Evolutionary conservation across 495 filamentous ascomycete species (phyloP).

Genomic region (Stereocaulon alpinum): DNA sequence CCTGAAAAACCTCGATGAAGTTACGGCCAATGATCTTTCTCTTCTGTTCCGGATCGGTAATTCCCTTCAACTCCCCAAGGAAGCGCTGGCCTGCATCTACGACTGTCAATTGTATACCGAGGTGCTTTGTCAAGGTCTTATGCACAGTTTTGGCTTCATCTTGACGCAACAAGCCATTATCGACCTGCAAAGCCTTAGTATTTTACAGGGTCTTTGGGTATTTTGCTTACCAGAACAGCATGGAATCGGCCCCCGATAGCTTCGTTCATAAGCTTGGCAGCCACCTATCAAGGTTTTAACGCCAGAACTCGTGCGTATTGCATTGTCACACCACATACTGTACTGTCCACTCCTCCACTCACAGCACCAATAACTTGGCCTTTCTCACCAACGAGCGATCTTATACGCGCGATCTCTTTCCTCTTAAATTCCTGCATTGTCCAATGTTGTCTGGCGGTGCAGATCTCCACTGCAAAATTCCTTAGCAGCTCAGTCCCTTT

Average conservation of each 20-base stretch:
- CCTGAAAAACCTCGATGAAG: slow-evolving; percentile 84
- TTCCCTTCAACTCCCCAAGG: slow-evolving; percentile 60
- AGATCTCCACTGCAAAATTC: slow-evolving; percentile 79
- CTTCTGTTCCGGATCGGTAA: slow-evolving; percentile 80
- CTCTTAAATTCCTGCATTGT: slow-evolving; percentile 72
- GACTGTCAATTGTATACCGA: slow-evolving; percentile 86
- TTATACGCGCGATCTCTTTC: slow-evolving; percentile 66
- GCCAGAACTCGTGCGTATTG: background rate
- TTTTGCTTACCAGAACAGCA: slow-evolving; percentile 56
- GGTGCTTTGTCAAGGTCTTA: slow-evolving; percentile 58
- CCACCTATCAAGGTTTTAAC: slow-evolving; percentile 31
- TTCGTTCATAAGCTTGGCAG: slow-evolving; percentile 66
- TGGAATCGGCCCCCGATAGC: slow-evolving; percentile 72
- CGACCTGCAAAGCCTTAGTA: slow-evolving; percentile 18
- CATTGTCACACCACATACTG: slow-evolving; percentile 34
- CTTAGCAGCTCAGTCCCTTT: slow-evolving; percentile 53
- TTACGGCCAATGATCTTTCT: slow-evolving; percentile 81
- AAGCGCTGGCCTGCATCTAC: slow-evolving; percentile 72
- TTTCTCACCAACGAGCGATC: slow-evolving; percentile 62
- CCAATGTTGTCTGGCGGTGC: slow-evolving; percentile 64
- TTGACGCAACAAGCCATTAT: slow-evolving; percentile 81
- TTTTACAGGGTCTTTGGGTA: no score
- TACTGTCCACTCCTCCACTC: slow-evolving; percentile 86
- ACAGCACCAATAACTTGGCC: slow-evolving; percentile 80
- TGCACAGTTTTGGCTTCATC: slow-evolving; percentile 76